Percentiles rank a stretch among this genome's conserved stretches.
Conservation (phyloP, 2,329 filamentous ascomycete species). For the Venturia asperata region DNA sequence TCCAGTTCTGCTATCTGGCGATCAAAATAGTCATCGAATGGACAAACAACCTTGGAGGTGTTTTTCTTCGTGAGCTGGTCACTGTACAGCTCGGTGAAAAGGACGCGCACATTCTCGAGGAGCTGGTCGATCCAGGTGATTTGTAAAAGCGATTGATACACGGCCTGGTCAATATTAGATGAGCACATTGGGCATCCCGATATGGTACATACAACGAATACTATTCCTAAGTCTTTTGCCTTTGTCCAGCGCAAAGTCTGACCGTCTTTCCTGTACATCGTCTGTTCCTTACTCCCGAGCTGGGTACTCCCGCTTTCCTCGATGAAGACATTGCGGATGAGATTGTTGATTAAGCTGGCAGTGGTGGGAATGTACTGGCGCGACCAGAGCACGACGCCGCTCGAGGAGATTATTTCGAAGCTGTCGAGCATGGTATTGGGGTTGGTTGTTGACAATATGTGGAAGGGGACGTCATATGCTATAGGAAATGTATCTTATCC, state of each 20-base stretch:
- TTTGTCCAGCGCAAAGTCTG: constrained; percentile 93
- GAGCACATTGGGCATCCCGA: not conserved
- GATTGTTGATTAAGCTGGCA: constrained; percentile 79
- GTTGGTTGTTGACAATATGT: not conserved
- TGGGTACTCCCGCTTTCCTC: constrained; percentile 68
- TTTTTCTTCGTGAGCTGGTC: constrained; percentile 77
- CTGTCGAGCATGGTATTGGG: constrained; percentile 70
- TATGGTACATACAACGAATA: constrained; percentile 67
- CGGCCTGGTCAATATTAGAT: constrained; percentile 54
- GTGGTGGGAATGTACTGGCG: constrained; percentile 74
- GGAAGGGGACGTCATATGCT: constrained; percentile 12
- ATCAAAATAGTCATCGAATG: constrained; percentile 90
- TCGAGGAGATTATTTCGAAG: constrained; percentile 94
- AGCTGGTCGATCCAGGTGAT: constrained; percentile 96
- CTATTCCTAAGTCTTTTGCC: constrained; percentile 84
- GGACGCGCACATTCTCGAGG: constrained; percentile 85
- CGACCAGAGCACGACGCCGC: constrained; percentile 95
- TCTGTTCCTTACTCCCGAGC: constrained; percentile 49
- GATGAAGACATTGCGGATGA: constrained; percentile 96
- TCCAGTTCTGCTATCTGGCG: constrained; percentile 82
- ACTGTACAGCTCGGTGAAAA: constrained; percentile 86
- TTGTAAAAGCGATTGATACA: constrained; percentile 92
- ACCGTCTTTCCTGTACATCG: constrained; percentile 72
- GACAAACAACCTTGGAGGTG: constrained; percentile 69
- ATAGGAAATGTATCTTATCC: constrained; percentile 13